phyloP scores from a whole-genome alignment of 371 early-diverging fungal genomes.

The Blyttiomyces sp. region DNA sequence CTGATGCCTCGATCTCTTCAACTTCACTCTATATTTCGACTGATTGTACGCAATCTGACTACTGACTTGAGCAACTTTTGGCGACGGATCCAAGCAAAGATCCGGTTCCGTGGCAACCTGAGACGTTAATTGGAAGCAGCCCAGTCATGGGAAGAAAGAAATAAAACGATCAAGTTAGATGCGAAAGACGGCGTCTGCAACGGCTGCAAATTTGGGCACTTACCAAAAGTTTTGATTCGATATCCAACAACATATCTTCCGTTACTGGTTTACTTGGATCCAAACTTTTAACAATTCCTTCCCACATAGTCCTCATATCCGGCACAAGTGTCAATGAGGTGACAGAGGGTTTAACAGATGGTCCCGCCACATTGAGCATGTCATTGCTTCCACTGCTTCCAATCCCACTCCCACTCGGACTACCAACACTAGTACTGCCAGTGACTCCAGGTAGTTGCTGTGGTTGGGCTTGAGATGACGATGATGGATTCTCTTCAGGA shows the following conservation, averaged over 20 bases:
- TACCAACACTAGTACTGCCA: background rate
- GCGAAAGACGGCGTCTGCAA: background rate
- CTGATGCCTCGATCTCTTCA: constrained; percentile 20
- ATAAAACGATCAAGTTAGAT: no score
- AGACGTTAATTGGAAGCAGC: no score
- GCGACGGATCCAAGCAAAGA: constrained; percentile 34
- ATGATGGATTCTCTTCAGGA: no score
- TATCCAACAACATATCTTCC: constrained; percentile 19
- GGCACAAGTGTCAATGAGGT: background rate
- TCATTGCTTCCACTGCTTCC: no score
- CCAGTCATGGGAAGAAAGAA: no score
- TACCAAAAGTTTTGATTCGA: constrained; percentile 25
- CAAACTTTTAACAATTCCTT: background rate
- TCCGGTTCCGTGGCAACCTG: no score
- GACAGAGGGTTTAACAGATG: background rate
- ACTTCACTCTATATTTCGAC: constrained; percentile 21
- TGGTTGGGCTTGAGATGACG: background rate
- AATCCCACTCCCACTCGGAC: no score
- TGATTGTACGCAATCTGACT: constrained; percentile 27
- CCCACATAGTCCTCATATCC: background rate
- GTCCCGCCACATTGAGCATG: background rate
- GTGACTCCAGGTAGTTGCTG: background rate
- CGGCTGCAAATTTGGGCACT: background rate
- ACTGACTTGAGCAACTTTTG: constrained; percentile 9
- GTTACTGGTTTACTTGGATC: constrained; percentile 3